Base-by-base conservation (phyloP, 495 filamentous ascomycete genomes). In the Hypoxylon lenormandii region DNA sequence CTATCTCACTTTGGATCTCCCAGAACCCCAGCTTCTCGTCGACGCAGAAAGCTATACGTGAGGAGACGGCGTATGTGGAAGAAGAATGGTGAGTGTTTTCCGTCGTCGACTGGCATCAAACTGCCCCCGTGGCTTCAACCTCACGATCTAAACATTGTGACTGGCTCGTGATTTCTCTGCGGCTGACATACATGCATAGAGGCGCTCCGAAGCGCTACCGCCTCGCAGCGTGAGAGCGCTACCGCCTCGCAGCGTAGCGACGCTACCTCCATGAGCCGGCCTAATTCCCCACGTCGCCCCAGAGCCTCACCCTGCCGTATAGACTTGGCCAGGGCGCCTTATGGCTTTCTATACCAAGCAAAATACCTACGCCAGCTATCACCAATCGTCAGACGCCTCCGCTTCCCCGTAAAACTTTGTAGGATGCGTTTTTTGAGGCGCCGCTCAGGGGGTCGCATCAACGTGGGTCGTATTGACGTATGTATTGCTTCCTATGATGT, bases 231-330 rank as follows among this genome's bases (percentile, higher is more conserved):
- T n/a, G n/a, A n/a, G n/a, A n/a, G n/a, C n/a, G n/a, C n/a, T n/a
- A n/a, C n/a, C n/a, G n/a, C n/a, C n/a, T n/a, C n/a, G 26, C 26
- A 28, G 26, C 7, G 26, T 28, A 15, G 30, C 30, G 42, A 30
- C 45, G 10, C 33, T n/a, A 21, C 43, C 5, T 30, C 21, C 60
- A 22, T 15, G 40, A 18, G 16, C 18, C 60, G 51, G 60, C 51
- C 38, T 40, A 64, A 64, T 50, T 51, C 18, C 55, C 43, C 12
- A 33, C 55, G 15, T 21, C 50, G 60, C 60, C 60, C 55, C 50
- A 49, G 51, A 56, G 60, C 43, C 50, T 64, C 48, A 28, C 26
- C 30, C 26, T 28, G 26, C 7, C 26, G 26, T 28, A 7, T 7
- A 28, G 26, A 28, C n/a, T n/a, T 28, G 26, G 7, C 26, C 7